phyloP scores from a whole-genome alignment of 441 rosid genomes.

The Macaranga tanarius region DNA sequence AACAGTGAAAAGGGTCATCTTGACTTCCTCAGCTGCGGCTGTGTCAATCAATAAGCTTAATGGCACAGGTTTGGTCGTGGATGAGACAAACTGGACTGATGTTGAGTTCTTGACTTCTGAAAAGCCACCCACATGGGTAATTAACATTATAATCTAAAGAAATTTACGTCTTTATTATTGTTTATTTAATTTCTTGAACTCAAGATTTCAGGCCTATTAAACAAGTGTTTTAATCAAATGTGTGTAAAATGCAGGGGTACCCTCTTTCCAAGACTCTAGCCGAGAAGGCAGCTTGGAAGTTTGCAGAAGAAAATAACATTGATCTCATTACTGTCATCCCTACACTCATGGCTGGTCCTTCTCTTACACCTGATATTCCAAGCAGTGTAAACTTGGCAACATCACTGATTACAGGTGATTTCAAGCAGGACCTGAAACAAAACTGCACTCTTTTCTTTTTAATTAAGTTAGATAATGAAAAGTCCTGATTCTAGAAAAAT shows the following conservation, averaged over 20 bases:
- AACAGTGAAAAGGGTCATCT: slow-evolving; percentile 67
- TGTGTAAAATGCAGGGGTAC: slow-evolving; percentile 53
- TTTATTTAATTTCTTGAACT: not conserved
- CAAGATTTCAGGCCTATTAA: not conserved
- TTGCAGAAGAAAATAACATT: slow-evolving; percentile 61
- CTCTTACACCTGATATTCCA: slow-evolving; percentile 58
- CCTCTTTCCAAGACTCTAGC: slow-evolving; percentile 67
- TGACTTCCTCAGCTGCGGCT: slow-evolving; percentile 87
- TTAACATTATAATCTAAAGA: not conserved
- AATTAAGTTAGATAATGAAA: too few relatives aligned
- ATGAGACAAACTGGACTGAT: slow-evolving; percentile 73
- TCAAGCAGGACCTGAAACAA: not conserved
- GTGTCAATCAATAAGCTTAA: slow-evolving; percentile 57
- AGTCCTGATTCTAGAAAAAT: too few relatives aligned
- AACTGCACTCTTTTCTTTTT: too few relatives aligned
- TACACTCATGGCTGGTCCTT: slow-evolving; percentile 59
- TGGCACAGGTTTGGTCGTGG: slow-evolving; percentile 61
- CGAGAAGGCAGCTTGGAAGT: slow-evolving; percentile 71
- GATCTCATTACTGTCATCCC: slow-evolving; percentile 74
- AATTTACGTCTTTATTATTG: too few relatives aligned
- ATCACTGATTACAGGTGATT: slow-evolving; percentile 58
- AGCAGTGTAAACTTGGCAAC: slow-evolving; percentile 54
- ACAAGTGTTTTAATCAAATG: not conserved
- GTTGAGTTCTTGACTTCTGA: slow-evolving; percentile 53
- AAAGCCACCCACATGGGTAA: slow-evolving; percentile 88